Evolutionary conservation across 257 asterid species (phyloP).

Genomic region (Orobanche coerulescens): DNA sequence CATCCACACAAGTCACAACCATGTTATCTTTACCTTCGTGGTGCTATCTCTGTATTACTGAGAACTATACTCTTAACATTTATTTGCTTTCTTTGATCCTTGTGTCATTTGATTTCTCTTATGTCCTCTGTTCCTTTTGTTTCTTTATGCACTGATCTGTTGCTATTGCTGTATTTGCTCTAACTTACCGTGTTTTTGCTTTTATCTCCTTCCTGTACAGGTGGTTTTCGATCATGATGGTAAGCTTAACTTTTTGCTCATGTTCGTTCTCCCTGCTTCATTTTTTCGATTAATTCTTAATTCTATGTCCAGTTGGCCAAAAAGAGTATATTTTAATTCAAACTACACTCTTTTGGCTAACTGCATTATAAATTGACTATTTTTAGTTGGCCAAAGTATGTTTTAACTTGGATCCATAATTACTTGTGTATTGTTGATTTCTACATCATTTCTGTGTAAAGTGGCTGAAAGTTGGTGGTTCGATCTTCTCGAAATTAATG

Average conservation of each 20-base stretch:
- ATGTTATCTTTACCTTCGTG: background rate
- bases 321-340: background rate
- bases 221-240: constrained; percentile 96
- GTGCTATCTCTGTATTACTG: background rate
- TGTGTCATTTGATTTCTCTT: constrained; percentile 8
- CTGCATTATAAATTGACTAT: no score
- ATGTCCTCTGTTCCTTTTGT: background rate
- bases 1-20: background rate
- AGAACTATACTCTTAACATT: background rate
- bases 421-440: background rate
- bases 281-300: constrained; percentile 16
- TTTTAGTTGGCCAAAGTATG: no score
- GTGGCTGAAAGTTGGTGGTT: constrained; percentile 12
- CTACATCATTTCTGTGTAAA: background rate
- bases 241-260: constrained; percentile 32
- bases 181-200: constrained; percentile 27
- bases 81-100: background rate
- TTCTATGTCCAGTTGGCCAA: no score
- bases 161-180: constrained; percentile 18
- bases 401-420: background rate
- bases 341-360: no score
- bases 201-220: constrained; percentile 33
- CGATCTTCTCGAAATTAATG: background rate
- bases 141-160: constrained; percentile 1
- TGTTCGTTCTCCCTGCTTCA: constrained; percentile 14